Evolutionary conservation across 2,329 filamentous ascomycete genomes (phyloP), one percentile per base, ranked within the genome.

Genomic region (Paraphoma sp.): DNA sequence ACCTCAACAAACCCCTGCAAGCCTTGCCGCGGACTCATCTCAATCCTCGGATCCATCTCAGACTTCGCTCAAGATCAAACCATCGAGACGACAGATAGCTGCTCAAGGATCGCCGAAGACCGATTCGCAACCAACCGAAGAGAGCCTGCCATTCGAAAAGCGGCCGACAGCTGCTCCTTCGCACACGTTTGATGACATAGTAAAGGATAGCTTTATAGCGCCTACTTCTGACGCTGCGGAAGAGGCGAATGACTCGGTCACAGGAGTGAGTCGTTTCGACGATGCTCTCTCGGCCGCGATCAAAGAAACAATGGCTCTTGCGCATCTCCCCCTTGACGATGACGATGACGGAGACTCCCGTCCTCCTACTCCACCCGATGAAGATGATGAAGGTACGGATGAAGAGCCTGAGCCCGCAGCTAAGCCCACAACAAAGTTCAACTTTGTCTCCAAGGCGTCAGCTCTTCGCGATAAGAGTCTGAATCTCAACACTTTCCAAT

Each of bases 221-320:
- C 52, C 60, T 4, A 54, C 58, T 28, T 52, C 58, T 28, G 57
- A 58, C 12, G 45, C 23, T 23, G 23, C 10, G 16, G 49, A 10
- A 14, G 38, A 36, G 36, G 17, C 64, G 38, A 16, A 8, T 5
- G 11, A 7, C 30, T 38, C 42, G 14, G 7, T n/a, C n/a, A 28
- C 45, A 18, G 46, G 48, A 3, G 11, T 3, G 12, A 50, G 57
- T 23, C 44, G 45, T n/a, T 60, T 64, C 56, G 53, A 64, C 8
- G 88, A 91, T 64, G 86, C 85, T 29, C 78, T 94, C 8, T 84
- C 89, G 31, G 78, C 85, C 36, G 84, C 86, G 51, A 92, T 95
- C 55, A 76, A 83, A 31, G 81, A 89, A 66, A 81, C 88, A 45
- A 86, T 84, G 64, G 80, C 84, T 53, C 83, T 85, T 31, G 84